Conservation (phyloP, 2,329 filamentous ascomycete species). For the Cladosporium phlei region DNA sequence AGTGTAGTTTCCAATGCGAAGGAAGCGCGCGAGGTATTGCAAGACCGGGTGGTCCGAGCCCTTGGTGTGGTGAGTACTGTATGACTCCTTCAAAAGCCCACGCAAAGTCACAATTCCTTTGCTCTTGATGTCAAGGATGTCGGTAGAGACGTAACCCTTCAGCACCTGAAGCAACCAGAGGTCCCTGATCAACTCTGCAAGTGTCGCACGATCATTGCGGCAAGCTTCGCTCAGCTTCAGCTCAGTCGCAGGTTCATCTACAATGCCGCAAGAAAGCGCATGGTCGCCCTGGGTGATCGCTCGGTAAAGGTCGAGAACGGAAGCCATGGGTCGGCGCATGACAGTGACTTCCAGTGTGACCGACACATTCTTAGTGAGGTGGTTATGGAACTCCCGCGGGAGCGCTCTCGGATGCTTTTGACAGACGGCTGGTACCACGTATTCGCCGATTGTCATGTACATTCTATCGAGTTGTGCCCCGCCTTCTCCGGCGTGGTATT, state of each 20-base stretch:
- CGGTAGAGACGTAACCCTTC: conserved; percentile 70
- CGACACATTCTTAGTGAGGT: conserved; percentile 11
- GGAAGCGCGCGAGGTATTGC: conserved; percentile 62
- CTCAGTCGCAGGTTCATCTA: conserved; percentile 2
- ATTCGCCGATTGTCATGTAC: conserved; percentile 20
- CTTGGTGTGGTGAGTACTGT: conserved; percentile 42
- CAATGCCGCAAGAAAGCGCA: background rate
- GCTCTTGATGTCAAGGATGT: conserved; percentile 86
- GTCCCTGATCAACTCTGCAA: conserved; percentile 49
- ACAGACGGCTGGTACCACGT: conserved; percentile 24
- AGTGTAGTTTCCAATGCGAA: conserved; percentile 67
- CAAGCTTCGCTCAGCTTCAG: conserved; percentile 16
- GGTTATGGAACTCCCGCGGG: conserved; percentile 23
- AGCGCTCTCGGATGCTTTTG: conserved; percentile 29
- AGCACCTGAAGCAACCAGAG: conserved; percentile 68
- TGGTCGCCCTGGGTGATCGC: conserved; percentile 1
- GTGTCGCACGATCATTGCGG: conserved; percentile 13
- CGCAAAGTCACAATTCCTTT: conserved; percentile 73
- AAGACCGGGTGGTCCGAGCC: conserved; percentile 49
- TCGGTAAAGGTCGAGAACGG: background rate
- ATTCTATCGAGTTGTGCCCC: conserved; percentile 14
- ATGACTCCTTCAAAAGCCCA: conserved; percentile 62
- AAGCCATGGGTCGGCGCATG: conserved; percentile 3
- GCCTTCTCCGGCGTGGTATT: conserved; percentile 4
- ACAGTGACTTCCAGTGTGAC: background rate